Conservation (phyloP, 257 asterid species). For the Eucommia ulmoides region DNA sequence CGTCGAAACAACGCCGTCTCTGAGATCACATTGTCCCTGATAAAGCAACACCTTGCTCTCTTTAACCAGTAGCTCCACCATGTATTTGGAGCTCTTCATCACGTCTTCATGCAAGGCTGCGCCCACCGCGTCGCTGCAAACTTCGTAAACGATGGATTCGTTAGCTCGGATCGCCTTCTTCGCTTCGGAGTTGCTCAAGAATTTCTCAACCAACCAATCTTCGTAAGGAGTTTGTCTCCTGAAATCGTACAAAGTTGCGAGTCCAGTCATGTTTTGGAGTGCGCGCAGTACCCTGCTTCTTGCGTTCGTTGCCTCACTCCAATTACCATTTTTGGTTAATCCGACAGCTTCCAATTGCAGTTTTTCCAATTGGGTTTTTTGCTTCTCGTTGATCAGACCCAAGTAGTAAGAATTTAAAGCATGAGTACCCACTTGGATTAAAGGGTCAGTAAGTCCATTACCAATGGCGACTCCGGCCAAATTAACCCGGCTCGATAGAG, state of each 20-base stretch:
- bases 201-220: not conserved
- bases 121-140: not conserved
- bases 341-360: not conserved
- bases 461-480: constrained; percentile 70
- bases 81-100: not conserved
- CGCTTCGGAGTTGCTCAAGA: not conserved
- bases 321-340: not conserved
- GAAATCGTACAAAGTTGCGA: not conserved
- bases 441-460: constrained; percentile 61
- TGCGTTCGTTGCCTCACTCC: not conserved
- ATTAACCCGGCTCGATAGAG: constrained; percentile 23
- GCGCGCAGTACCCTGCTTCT: not conserved
- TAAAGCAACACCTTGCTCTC: not conserved
- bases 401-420: not conserved
- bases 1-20: not conserved
- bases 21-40: not conserved
- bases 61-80: not conserved
- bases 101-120: not conserved
- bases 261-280: not conserved
- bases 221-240: not conserved
- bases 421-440: not conserved
- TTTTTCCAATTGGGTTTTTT: not conserved
- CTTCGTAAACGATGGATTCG: not conserved
- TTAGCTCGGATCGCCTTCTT: not conserved
- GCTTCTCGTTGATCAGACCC: not conserved